Evolutionary conservation across 495 filamentous ascomycete genomes (phyloP), one percentile per base, ranked within the genome.

Genomic region (Xylaria curta): DNA sequence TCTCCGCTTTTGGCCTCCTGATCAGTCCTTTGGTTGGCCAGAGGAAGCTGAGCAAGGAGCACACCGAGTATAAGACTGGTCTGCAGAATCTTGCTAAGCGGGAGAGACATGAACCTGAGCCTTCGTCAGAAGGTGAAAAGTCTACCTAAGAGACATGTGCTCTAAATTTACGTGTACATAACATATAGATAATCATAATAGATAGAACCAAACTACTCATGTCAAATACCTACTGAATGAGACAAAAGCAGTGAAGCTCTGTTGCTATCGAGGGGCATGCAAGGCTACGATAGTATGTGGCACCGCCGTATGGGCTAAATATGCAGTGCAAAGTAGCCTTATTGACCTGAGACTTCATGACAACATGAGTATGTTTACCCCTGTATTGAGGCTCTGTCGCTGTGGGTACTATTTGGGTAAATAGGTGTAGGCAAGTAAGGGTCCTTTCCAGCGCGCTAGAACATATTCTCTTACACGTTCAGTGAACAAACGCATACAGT

Each of bases 21-120:
- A 67, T 88, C 1, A 87, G 86, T 44, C 77, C 88, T 7, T 85
- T 90, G 19, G 83, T 94, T 26, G 81, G 82, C 0, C 87, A 85
- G 28, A 82, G 83, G 51, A 86, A 79, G 72, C 80, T 94, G 54
- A 91, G 83, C 76, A 87, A 86, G 75, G 80, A 86, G 26, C 90
- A 92, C 67, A 82, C 87, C 1, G 81, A 90, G 68, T 83, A 87
- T 40, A 90, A 89, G 80, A 92, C 90, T 0, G 91, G 91, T 8
- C 78, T 93, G 60, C 83, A 85, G 15, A 79, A 75, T n/a, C 79
- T 86, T 4, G 28, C 40, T 2, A 66, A 31, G 49, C 66, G 53
- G 6, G 62, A 66, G 8, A 17, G 9, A n/a, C 26, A 51, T 31
- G 33, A 66, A 13, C 7, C 51, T 10, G 69, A 65, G 24, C 49